A percentile compares a stretch with the other conserved stretches of the same genome.
Conservation (phyloP, 495 filamentous ascomycete genomes). For the Aspergillus leporis region DNA sequence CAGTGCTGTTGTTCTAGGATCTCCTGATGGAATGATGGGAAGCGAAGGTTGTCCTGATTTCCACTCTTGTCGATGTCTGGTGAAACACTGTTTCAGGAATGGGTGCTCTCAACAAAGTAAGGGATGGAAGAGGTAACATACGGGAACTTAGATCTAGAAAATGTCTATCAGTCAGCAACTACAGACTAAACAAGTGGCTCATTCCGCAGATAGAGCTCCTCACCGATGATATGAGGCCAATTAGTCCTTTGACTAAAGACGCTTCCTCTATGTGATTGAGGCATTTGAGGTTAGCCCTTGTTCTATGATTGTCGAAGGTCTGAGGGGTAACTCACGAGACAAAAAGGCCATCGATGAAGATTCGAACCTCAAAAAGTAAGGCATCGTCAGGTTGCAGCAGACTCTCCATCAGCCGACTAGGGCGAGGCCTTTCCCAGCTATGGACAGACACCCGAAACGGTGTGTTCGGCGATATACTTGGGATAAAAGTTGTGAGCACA, state of each 20-base stretch:
- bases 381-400: slow-evolving; percentile 61
- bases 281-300: neutral
- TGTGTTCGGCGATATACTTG: slow-evolving; percentile 58
- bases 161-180: neutral
- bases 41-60: slow-evolving; percentile 63
- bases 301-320: neutral
- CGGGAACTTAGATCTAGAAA: slow-evolving; percentile 22
- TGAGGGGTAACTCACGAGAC: slow-evolving; percentile 54
- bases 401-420: slow-evolving; percentile 60
- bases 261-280: slow-evolving; percentile 38
- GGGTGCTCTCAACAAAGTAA: neutral
- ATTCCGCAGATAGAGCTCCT: slow-evolving; percentile 10
- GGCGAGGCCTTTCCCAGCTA: slow-evolving; percentile 69
- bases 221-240: slow-evolving; percentile 64
- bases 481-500: slow-evolving; percentile 74
- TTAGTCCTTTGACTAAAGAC: slow-evolving; percentile 54
- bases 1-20: slow-evolving; percentile 70
- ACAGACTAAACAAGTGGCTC: neutral
- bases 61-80: slow-evolving; percentile 61
- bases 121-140: slow-evolving; percentile 3
- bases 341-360: slow-evolving; percentile 69
- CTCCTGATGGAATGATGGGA: slow-evolving; percentile 73
- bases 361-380: slow-evolving; percentile 65
- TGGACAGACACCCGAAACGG: slow-evolving; percentile 80
- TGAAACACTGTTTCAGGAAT: slow-evolving; percentile 4